Evolutionary conservation across 176 grass and related monocot species (phyloP).

Genomic region (Aegilops sharonensis): DNA sequence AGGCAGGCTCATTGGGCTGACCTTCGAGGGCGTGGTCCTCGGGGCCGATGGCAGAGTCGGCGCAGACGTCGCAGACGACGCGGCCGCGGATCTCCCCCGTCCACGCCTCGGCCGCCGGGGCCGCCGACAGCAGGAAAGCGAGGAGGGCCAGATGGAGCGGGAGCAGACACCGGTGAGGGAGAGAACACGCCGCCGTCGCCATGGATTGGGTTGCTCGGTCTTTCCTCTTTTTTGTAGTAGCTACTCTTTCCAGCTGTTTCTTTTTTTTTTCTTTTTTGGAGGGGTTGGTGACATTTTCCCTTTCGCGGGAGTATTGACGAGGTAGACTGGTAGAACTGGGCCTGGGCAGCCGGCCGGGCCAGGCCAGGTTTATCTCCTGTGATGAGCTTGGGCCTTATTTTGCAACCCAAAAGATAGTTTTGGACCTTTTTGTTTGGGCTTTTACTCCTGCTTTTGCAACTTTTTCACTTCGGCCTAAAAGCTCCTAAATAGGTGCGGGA

Average conservation of each 20-base stretch:
- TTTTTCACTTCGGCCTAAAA: no score
- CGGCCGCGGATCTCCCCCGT: conserved; percentile 87
- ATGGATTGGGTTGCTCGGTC: conserved; percentile 24
- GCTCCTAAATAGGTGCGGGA: no score
- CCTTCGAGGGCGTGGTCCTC: conserved; percentile 92
- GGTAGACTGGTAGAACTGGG: no score
- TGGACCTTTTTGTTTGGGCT: no score
- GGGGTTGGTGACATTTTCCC: background rate
- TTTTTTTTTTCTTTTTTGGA: no score
- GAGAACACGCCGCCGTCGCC: conserved; percentile 3
- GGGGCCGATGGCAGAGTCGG: conserved; percentile 72
- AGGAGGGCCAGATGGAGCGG: conserved; percentile 16
- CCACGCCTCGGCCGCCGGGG: conserved; percentile 56
- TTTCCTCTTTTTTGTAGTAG: background rate
- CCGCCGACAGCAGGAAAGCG: conserved; percentile 9
- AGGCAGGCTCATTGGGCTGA: background rate
- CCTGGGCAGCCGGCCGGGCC: no score
- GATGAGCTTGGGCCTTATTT: no score
- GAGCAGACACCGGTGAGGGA: background rate
- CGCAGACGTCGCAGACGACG: conserved; percentile 91
- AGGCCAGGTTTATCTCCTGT: no score
- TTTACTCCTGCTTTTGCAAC: no score
- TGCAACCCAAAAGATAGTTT: no score
- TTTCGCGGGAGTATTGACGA: background rate
- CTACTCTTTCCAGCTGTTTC: no score